phyloP scores from a whole-genome alignment of 106 monocot genomes.

The Platanthera guangdongensis region DNA sequence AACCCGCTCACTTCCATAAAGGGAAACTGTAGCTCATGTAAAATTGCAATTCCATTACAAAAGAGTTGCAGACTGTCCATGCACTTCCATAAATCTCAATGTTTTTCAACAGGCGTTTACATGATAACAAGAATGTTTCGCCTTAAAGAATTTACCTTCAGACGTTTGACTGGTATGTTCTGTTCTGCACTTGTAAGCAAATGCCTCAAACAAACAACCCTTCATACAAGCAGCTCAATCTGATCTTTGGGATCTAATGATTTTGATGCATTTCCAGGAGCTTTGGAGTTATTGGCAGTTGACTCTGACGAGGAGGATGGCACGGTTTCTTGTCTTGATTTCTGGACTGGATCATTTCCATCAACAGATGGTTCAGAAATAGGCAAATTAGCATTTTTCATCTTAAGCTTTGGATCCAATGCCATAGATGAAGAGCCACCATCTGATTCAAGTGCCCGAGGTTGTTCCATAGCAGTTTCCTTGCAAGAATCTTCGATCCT shows the following conservation, averaged over 20 bases:
- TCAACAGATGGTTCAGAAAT: constrained; percentile 1
- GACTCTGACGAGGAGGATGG: neutral
- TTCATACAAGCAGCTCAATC: neutral
- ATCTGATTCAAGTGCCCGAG: neutral
- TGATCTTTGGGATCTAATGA: neutral
- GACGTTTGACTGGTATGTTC: neutral
- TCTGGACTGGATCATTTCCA: neutral
- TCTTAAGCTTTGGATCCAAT: neutral
- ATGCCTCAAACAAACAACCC: neutral
- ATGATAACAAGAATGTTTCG: too few species aligned
- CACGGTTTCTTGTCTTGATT: neutral
- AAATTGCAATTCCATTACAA: too few species aligned
- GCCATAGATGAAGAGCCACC: neutral
- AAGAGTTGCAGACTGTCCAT: too few species aligned
- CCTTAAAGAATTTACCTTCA: neutral
- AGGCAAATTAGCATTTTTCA: neutral
- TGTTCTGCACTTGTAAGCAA: neutral
- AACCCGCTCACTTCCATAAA: too few species aligned
- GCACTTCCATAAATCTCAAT: too few species aligned
- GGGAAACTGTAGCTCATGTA: too few species aligned
- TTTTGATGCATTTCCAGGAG: neutral
- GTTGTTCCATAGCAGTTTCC: neutral
- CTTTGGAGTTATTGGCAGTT: neutral
- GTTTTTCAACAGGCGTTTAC: too few species aligned
- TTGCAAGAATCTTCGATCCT: neutral